Percentiles rank a stretch among this genome's conserved stretches.
phyloP scores from a whole-genome alignment of 75 land plant species.

The Isoetes taiwanensis region DNA sequence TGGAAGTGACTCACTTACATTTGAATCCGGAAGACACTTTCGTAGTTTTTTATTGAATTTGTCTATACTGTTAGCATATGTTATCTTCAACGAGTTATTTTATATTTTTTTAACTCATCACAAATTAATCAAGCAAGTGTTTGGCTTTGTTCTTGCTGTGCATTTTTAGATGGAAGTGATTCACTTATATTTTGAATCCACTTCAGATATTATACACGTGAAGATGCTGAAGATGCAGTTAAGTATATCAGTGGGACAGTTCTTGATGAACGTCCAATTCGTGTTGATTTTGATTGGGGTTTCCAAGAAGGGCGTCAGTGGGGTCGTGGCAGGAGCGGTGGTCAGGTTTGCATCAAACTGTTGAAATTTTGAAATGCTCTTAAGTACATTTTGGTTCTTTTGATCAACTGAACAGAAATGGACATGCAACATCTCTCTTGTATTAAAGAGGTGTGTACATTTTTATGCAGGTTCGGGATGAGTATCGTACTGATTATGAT shows the following conservation, averaged over 20 bases:
- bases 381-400: not conserved
- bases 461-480: constrained; percentile 76
- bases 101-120: too few species aligned
- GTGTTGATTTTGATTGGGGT: constrained; percentile 99
- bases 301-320: constrained; percentile 97
- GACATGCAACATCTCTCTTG: too few species aligned
- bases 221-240: constrained; percentile 86
- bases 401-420: not conserved
- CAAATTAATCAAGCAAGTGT: too few species aligned
- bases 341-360: constrained; percentile 44
- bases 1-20: too few species aligned
- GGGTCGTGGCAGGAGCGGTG: constrained; percentile 99
- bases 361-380: not conserved
- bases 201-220: constrained; percentile 71
- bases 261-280: constrained; percentile 94
- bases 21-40: too few species aligned
- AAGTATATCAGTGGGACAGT: constrained; percentile 93
- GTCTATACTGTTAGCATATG: too few species aligned
- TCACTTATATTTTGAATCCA: too few species aligned
- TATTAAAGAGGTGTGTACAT: not conserved
- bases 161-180: too few species aligned
- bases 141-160: too few species aligned
- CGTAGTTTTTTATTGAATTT: too few species aligned
- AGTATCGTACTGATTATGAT: constrained; percentile 98
- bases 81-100: too few species aligned